Evolutionary conservation across 2,329 filamentous ascomycete species (phyloP), one percentile per base, ranked within the genome.

Genomic region (Diaporthe sp.): DNA sequence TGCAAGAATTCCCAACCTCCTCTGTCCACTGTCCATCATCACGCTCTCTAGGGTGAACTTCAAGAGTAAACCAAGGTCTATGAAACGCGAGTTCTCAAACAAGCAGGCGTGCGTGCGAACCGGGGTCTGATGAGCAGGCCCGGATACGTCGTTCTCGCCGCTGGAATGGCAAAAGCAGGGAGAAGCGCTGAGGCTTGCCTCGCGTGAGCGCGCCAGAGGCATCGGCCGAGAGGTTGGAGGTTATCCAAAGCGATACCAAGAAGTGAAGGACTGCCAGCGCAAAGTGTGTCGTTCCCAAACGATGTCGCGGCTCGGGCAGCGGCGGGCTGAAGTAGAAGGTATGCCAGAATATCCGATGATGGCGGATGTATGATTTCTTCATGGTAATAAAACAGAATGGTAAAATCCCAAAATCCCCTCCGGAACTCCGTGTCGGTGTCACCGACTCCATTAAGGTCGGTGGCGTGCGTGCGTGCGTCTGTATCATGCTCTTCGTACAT

Each of bases 401-500:
- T 47, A 71, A 74, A 73, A 58, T 58, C 33, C 66, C 58, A 42
- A 75, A 71, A 58, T 38, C 66, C 42, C 57, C 25, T 42, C 60
- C 75, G 57, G 61, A 76, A 76, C 74, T 73, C 75, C 75, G 67
- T 75, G 70, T 76, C 58, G 71, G 64, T 75, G 72, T 68, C 68
- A 55, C 67, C 67, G 75, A 61, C 70, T 71, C 69, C 73, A 69
- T 74, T 45, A 66, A 25, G 60, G 73, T 67, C 64, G 75, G 71
- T 75, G 74, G 72, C 74, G 52, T 71, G 55, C 72, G 45, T 69
- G 58, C 70, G 64, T 72, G 73, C 75, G 70, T 70, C 33, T 60
- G 73, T 75, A 73, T 75, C 75, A 73, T 75, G 75, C 67, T 75
- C 73, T 73, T 76, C 75, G 75, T 76, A 75, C 73, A 75, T 74